A percentile compares a stretch with the other conserved stretches of the same genome.
Conservation (phyloP, 768 basidiomycete species). For the Kwoniella pini region DNA sequence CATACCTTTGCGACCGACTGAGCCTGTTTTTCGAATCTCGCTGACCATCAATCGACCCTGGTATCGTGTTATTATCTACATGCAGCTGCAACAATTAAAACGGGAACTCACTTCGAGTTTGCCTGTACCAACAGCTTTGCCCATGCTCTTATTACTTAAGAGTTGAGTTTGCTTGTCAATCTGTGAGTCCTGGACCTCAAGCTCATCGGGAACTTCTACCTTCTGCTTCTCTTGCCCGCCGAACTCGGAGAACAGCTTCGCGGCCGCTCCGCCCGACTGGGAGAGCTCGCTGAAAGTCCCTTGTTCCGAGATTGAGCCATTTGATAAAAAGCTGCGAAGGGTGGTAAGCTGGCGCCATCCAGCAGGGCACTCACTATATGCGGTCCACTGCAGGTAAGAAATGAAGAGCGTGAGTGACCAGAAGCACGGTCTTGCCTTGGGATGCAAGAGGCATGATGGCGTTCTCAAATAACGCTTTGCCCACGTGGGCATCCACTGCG, state of each 20-base stretch:
- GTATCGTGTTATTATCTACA: background rate
- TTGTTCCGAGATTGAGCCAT: constrained; percentile 59
- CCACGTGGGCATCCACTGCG: constrained; percentile 71
- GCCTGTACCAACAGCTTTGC: constrained; percentile 61
- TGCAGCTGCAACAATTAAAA: background rate
- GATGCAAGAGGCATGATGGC: constrained; percentile 63
- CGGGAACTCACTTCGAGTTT: constrained; percentile 58
- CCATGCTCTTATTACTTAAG: constrained; percentile 30
- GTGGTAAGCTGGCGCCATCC: background rate
- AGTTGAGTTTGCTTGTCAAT: constrained; percentile 35
- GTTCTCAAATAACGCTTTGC: constrained; percentile 66
- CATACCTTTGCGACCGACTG: constrained; percentile 53
- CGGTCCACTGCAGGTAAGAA: constrained; percentile 62
- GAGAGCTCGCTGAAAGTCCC: constrained; percentile 64
- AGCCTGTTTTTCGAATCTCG: constrained; percentile 67
- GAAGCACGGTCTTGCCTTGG: constrained; percentile 61
- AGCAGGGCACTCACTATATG: constrained; percentile 55
- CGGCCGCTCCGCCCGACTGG: constrained; percentile 60
- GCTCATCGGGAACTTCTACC: constrained; percentile 25
- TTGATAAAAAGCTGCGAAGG: constrained; percentile 52
- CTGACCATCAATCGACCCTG: constrained; percentile 66
- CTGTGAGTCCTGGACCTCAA: background rate
- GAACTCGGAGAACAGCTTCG: constrained; percentile 64
- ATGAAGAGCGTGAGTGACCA: constrained; percentile 64
- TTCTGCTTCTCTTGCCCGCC: constrained; percentile 57